Percentiles rank a stretch among this genome's conserved stretches.
These are phyloP conservation scores for Sisymbrium altissimum DNA, from an alignment of 345 rosid genomes.

Conservation along the genomic window DNA sequence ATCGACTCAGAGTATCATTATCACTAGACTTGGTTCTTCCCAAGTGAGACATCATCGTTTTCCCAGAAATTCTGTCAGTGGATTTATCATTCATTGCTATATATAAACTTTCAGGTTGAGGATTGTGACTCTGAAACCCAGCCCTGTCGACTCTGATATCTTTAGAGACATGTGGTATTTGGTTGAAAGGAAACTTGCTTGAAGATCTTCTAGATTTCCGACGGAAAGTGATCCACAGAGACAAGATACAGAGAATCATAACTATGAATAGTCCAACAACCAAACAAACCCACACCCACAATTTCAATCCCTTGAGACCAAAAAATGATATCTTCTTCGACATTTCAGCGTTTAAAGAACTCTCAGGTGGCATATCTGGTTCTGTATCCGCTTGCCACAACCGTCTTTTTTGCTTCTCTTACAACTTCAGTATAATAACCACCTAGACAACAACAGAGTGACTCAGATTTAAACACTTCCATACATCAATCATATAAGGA, in stretches of 20 bases:
- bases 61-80: slow-evolving; percentile 29
- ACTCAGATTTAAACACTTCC: slow-evolving; percentile 18
- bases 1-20: slow-evolving; percentile 73
- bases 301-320: slow-evolving; percentile 84
- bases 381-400: slow-evolving; percentile 5
- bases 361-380: slow-evolving; percentile 59
- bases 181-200: slow-evolving; percentile 50
- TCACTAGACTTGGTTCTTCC: slow-evolving; percentile 73
- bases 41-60: slow-evolving; percentile 51
- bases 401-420: slow-evolving; percentile 12
- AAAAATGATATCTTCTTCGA: slow-evolving; percentile 74
- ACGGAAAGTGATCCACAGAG: slow-evolving; percentile 75
- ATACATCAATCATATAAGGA: slow-evolving; percentile 1
- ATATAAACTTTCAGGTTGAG: slow-evolving; percentile 48
- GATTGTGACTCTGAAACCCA: slow-evolving; percentile 45
- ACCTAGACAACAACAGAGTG: slow-evolving; percentile 14
- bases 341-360: slow-evolving; percentile 63
- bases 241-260: slow-evolving; percentile 73
- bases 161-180: slow-evolving; percentile 76
- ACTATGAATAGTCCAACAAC: slow-evolving; percentile 72
- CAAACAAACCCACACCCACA: slow-evolving; percentile 87
- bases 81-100: slow-evolving; percentile 54
- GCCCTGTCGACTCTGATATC: slow-evolving; percentile 87
- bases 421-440: slow-evolving; percentile 8
- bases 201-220: slow-evolving; percentile 55